Percentiles rank a stretch among this genome's conserved stretches.
Evolutionary conservation across 2,329 filamentous ascomycete genomes (phyloP).

Genomic region (Zymoseptoria brevis): DNA sequence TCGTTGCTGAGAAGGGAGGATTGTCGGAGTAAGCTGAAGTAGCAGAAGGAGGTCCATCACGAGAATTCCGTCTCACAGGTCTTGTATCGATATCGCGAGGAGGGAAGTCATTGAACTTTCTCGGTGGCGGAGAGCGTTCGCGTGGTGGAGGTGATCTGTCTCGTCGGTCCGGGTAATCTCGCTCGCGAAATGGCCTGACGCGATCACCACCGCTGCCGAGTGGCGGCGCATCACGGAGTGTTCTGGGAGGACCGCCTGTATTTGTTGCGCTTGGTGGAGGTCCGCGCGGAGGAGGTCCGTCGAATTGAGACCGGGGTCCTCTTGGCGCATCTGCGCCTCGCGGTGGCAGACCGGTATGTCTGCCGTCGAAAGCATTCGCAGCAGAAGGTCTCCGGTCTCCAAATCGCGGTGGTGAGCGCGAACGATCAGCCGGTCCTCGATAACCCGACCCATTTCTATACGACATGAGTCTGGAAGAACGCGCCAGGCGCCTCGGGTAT

Average conservation of each 20-base stretch:
- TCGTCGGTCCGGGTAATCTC: constrained; percentile 44
- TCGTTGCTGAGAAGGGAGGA: constrained; percentile 48
- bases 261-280: constrained; percentile 45
- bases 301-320: constrained; percentile 70
- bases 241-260: constrained; percentile 41
- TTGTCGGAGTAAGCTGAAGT: constrained; percentile 64
- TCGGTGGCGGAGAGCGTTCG: constrained; percentile 54
- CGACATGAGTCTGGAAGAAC: constrained; percentile 10
- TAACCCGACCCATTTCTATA: constrained; percentile 16
- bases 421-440: constrained; percentile 46
- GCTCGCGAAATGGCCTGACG: constrained; percentile 49
- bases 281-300: constrained; percentile 42
- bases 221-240: constrained; percentile 48
- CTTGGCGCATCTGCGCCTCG: constrained; percentile 58
- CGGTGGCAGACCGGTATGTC: constrained; percentile 18
- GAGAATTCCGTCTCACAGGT: constrained; percentile 58
- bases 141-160: constrained; percentile 55
- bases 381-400: constrained; percentile 62
- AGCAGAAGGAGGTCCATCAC: constrained; percentile 65
- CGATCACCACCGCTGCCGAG: constrained; percentile 49
- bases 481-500: not conserved
- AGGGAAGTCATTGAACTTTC: constrained; percentile 45
- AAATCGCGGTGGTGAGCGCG: constrained; percentile 64
- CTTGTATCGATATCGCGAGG: constrained; percentile 60
- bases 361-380: constrained; percentile 28